A percentile compares a stretch with the other conserved stretches of the same genome.
Conservation (phyloP, 768 basidiomycete genomes). For the Solioccasus polychromus region DNA sequence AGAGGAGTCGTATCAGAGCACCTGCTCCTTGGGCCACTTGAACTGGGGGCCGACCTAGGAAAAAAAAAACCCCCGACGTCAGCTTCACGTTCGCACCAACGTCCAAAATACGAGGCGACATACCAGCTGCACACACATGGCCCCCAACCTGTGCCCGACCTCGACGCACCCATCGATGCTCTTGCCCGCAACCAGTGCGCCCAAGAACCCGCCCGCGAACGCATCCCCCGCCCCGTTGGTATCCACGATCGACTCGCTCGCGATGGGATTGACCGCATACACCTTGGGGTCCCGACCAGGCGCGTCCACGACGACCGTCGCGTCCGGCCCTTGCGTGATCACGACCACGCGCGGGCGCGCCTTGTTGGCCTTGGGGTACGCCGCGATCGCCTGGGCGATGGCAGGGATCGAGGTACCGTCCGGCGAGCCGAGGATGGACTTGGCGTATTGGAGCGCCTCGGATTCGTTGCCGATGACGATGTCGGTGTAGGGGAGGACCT, state of each 20-base stretch:
- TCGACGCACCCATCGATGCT: conserved; percentile 70
- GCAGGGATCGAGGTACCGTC: conserved; percentile 61
- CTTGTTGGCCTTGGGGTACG: conserved; percentile 69
- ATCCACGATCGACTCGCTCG: conserved; percentile 75
- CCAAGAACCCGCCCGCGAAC: conserved; percentile 95
- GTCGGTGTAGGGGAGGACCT: conserved; percentile 82
- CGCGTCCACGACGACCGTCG: conserved; percentile 73
- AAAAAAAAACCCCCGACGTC: background rate
- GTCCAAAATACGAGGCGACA: background rate
- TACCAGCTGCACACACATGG: conserved; percentile 83
- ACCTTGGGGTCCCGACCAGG: conserved; percentile 51
- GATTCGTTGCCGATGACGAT: conserved; percentile 95
- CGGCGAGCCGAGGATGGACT: conserved; percentile 63
- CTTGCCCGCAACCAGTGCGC: conserved; percentile 80
- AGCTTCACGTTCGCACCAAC: background rate
- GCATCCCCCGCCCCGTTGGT: conserved; percentile 99
- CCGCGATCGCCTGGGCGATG: conserved; percentile 77
- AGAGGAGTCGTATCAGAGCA: conserved; percentile 31
- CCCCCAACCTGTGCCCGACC: conserved; percentile 82
- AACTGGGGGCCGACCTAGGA: conserved; percentile 53
- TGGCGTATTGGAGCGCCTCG: conserved; percentile 87
- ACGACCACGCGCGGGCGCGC: conserved; percentile 78
- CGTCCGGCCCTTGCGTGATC: conserved; percentile 85
- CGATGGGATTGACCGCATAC: conserved; percentile 57
- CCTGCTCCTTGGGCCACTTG: conserved; percentile 54